Evolutionary conservation across 805 yeast species (phyloP).

Genomic region (Metschnikowia anglica): DNA sequence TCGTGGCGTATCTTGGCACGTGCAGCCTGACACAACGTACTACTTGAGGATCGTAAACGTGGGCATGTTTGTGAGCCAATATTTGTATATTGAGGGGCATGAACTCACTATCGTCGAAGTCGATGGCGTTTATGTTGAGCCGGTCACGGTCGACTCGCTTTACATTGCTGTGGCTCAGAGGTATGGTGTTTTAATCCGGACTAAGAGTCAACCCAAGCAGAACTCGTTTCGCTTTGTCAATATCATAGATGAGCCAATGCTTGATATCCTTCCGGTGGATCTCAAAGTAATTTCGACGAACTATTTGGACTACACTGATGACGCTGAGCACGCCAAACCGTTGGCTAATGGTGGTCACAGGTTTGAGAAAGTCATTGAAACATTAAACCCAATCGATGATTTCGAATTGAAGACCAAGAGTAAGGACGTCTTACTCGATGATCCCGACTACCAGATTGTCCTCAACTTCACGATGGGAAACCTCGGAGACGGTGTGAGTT

Average conservation of each 20-base stretch:
- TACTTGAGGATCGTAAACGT: slow-evolving; percentile 61
- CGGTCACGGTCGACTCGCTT: slow-evolving; percentile 51
- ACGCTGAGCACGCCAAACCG: slow-evolving; percentile 26
- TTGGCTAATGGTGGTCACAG: slow-evolving; percentile 29
- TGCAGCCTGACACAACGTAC: slow-evolving; percentile 62
- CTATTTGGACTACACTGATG: slow-evolving; percentile 50
- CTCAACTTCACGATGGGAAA: slow-evolving; percentile 64
- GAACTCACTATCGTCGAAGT: slow-evolving; percentile 42
- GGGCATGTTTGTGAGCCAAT: slow-evolving; percentile 72
- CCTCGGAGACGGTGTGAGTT: slow-evolving; percentile 70
- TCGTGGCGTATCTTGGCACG: slow-evolving; percentile 52
- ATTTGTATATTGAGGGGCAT: slow-evolving; percentile 43
- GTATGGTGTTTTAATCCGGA: slow-evolving; percentile 62
- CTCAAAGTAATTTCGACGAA: slow-evolving; percentile 55
- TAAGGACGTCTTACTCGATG: slow-evolving; percentile 49
- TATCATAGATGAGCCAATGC: slow-evolving; percentile 61
- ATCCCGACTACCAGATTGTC: slow-evolving; percentile 61
- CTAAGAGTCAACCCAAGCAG: slow-evolving; percentile 48
- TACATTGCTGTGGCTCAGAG: slow-evolving; percentile 82
- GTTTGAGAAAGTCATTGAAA: slow-evolving; percentile 35
- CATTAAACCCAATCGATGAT: slow-evolving; percentile 58
- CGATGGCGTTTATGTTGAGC: slow-evolving; percentile 57
- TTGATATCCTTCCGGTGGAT: slow-evolving; percentile 64
- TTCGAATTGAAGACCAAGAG: slow-evolving; percentile 66
- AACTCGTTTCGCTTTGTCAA: slow-evolving; percentile 55